Conservation (phyloP, 164 flowering plant species). For the Buxus sempervirens region DNA sequence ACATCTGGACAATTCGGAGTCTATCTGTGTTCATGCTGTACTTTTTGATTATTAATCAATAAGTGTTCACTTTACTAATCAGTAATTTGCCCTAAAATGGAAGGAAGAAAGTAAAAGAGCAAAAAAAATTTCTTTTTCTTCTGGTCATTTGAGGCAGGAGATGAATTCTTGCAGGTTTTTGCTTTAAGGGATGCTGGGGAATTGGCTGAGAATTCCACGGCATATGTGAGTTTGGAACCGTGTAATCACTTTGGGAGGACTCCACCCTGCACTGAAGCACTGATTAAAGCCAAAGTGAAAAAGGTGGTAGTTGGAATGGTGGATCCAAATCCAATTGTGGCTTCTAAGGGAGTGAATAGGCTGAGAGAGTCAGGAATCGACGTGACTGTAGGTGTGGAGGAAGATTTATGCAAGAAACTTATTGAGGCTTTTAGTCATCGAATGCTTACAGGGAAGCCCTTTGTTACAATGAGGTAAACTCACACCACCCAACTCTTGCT, state of each 20-base stretch:
- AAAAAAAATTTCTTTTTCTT: no score
- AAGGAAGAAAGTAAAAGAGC: neutral
- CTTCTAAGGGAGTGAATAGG: constrained; percentile 72
- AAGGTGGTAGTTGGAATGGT: constrained; percentile 93
- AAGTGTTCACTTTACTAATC: no score
- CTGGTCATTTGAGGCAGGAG: constrained; percentile 8
- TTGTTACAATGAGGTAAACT: constrained; percentile 68
- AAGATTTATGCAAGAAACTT: constrained; percentile 71
- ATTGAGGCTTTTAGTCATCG: constrained; percentile 76
- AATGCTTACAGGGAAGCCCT: constrained; percentile 82
- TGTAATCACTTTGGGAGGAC: constrained; percentile 96
- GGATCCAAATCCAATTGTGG: constrained; percentile 93
- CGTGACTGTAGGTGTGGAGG: constrained; percentile 79
- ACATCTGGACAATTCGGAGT: no score
- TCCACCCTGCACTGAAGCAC: constrained; percentile 91
- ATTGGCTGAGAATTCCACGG: constrained; percentile 81
- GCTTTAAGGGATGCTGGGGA: constrained; percentile 86
- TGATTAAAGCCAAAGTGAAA: constrained; percentile 84
- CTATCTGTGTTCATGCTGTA: no score
- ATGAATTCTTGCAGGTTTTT: constrained; percentile 65
- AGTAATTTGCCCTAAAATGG: no score
- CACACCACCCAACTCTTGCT: neutral
- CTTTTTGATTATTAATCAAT: no score
- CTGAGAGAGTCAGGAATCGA: constrained; percentile 73
- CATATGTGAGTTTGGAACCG: constrained; percentile 94